A percentile compares a stretch with the other conserved stretches of the same genome.
Evolutionary conservation across 805 yeast genomes (phyloP).

Genomic region (Hanseniaspora valbyensis): DNA sequence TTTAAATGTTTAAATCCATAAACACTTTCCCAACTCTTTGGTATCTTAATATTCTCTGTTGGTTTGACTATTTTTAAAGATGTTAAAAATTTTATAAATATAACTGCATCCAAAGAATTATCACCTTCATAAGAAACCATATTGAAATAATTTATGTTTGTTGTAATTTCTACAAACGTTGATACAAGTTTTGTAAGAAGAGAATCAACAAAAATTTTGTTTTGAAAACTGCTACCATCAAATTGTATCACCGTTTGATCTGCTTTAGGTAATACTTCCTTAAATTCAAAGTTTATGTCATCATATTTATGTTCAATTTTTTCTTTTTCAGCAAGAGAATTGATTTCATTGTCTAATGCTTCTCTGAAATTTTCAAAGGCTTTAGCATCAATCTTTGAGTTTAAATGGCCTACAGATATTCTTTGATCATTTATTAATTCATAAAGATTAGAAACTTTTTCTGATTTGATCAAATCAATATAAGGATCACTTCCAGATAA

Average conservation of each 20-base stretch:
- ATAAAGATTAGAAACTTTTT: slow-evolving; percentile 12
- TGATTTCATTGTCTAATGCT: not conserved
- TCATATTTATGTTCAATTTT: slow-evolving; percentile 15
- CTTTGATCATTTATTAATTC: slow-evolving; percentile 1
- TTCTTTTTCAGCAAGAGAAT: not conserved
- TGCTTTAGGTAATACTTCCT: slow-evolving; percentile 18
- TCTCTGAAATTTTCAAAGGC: not conserved
- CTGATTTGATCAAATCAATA: slow-evolving; percentile 19
- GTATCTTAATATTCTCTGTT: slow-evolving; percentile 29
- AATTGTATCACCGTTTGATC: slow-evolving; percentile 10
- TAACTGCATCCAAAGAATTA: slow-evolving; percentile 59
- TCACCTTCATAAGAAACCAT: slow-evolving; percentile 83
- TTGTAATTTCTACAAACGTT: slow-evolving; percentile 14
- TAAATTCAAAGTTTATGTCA: slow-evolving; percentile 15
- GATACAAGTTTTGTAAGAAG: not conserved
- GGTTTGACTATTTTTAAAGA: not conserved
- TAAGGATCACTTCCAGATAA: slow-evolving; percentile 43
- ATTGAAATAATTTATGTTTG: slow-evolving; percentile 34
- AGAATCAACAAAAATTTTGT: slow-evolving; percentile 3
- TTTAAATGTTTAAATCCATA: slow-evolving; percentile 68
- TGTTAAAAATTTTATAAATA: not conserved
- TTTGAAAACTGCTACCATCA: not conserved
- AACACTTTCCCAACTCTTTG: slow-evolving; percentile 74
- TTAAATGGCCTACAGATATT: slow-evolving; percentile 5
- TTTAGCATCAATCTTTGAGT: not conserved